Base-by-base conservation (phyloP, 495 filamentous ascomycete genomes). In the Baudoinia panamericana region DNA sequence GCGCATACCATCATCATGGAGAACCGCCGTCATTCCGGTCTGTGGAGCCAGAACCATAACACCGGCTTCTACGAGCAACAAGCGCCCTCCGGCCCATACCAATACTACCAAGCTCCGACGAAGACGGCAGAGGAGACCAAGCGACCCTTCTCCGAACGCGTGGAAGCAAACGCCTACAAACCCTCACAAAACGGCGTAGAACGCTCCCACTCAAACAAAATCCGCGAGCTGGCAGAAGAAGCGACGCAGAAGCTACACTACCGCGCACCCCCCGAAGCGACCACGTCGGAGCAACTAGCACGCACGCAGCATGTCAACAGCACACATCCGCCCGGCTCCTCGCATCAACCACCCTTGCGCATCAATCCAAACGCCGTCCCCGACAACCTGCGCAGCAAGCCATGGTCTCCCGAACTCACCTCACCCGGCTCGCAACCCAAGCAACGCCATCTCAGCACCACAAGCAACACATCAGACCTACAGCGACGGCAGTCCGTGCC, bases 401-500 rank as follows among this genome's bases (percentile, higher is more conserved):
- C 46, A 1, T 50, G 41, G 41, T 47, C 38, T 1, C 46, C 40
- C 17, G 43, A 38, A 15, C 15, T 34, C 9, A 24, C 24, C 2
- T 41, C 45, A 2, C 37, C 30, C 17, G 4, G 29, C 36, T 15
- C 19, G 3, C 5, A 29, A 30, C 5, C 9, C 9, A 40, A 29
- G 20, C 21, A 23, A 12, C 17, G 35, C 33, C 32, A 25, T 12
- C 28, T 30, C 2, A 31, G 33, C 24, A 21, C 5, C 2, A 25
- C 35, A 3, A 34, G 26, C n/a, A 26, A 31, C 13, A 33, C 31
- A 15, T 13, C 48, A 1, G 43, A 51, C 20, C 10, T 22, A 2
- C 12, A 28, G 12, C 25, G 36, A 13, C 41, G 52, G 28, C 64
- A 67, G 29, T 82, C 75, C 63, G 80, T 84, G 38, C 69, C 74